Evolutionary conservation across 2,329 filamentous ascomycete species (phyloP).

Genomic region (Aspergillus sergii): DNA sequence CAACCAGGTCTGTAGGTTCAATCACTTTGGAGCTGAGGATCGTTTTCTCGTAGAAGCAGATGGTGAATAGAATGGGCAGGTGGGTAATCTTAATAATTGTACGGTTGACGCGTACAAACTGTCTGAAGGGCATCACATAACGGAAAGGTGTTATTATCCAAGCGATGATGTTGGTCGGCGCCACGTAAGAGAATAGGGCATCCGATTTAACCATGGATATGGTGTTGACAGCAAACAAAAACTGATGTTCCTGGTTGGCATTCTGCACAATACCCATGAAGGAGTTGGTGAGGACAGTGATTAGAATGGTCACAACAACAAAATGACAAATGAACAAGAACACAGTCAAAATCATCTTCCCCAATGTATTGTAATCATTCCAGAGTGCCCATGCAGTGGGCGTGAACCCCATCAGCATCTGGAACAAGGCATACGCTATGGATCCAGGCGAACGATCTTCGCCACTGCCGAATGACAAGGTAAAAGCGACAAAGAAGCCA

Average conservation of each 20-base stretch:
- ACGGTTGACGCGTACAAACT: conserved; percentile 85
- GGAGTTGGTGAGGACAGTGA: conserved; percentile 93
- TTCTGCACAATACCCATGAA: conserved; percentile 96
- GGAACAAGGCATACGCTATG: conserved; percentile 89
- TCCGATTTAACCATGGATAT: conserved; percentile 99
- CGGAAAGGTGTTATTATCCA: conserved; percentile 85
- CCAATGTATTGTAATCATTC: conserved; percentile 79
- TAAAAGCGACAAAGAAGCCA: conserved; percentile 95
- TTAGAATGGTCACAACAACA: conserved; percentile 87
- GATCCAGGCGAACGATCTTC: conserved; percentile 65
- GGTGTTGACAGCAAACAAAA: conserved; percentile 93
- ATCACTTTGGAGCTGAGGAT: conserved; percentile 76
- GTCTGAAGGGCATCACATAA: conserved; percentile 75
- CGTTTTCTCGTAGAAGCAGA: conserved; percentile 83
- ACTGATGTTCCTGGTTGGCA: conserved; percentile 87
- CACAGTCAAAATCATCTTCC: conserved; percentile 72
- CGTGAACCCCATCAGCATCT: conserved; percentile 94
- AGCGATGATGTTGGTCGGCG: conserved; percentile 86
- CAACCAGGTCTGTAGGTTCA: conserved; percentile 83
- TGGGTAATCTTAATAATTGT: conserved; percentile 89
- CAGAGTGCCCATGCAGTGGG: conserved; percentile 90
- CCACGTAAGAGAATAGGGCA: conserved; percentile 88
- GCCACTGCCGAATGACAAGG: conserved; percentile 70
- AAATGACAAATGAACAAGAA: conserved; percentile 97
- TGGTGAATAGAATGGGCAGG: conserved; percentile 81